Evolutionary conservation across 768 basidiomycete genomes (phyloP).

Genomic region (Boletus bicolor): DNA sequence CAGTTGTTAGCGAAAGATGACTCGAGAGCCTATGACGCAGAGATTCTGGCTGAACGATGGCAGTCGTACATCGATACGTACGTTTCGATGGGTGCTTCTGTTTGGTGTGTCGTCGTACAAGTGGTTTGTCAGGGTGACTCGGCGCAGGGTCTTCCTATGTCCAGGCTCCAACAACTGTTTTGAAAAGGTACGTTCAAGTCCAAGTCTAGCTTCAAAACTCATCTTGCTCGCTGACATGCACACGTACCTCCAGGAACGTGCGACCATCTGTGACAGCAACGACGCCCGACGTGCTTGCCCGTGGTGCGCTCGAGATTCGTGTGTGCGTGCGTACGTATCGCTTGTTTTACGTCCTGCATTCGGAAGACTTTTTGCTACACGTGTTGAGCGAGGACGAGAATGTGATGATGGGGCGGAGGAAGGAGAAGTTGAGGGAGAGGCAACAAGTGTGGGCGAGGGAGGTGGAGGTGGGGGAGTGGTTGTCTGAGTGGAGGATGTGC

Average conservation of each 20-base stretch:
- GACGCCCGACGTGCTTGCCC: constrained; percentile 46
- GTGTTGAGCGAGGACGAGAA: constrained; percentile 8
- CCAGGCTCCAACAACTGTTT: constrained; percentile 56
- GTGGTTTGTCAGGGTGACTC: constrained; percentile 44
- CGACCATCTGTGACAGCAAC: constrained; percentile 17
- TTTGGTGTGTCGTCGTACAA: neutral
- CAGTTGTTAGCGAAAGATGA: constrained; percentile 82
- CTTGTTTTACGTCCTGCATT: constrained; percentile 26
- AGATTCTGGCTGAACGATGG: constrained; percentile 75
- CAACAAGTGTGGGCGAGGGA: constrained; percentile 14
- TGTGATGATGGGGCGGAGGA: neutral
- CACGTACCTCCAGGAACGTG: constrained; percentile 18
- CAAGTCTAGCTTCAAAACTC: neutral
- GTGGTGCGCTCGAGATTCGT: constrained; percentile 68
- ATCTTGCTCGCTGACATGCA: neutral
- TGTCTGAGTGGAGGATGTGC: neutral
- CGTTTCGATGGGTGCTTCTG: constrained; percentile 49
- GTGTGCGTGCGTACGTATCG: constrained; percentile 45
- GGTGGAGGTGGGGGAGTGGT: constrained; percentile 17
- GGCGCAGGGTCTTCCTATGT: constrained; percentile 50
- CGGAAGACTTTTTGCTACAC: constrained; percentile 24
- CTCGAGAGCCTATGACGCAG: constrained; percentile 69
- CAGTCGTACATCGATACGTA: constrained; percentile 76
- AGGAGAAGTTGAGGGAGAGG: constrained; percentile 2
- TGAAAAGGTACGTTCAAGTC: constrained; percentile 50